Base-by-base conservation (phyloP, 768 basidiomycete genomes). In the Asterophora parasitica region DNA sequence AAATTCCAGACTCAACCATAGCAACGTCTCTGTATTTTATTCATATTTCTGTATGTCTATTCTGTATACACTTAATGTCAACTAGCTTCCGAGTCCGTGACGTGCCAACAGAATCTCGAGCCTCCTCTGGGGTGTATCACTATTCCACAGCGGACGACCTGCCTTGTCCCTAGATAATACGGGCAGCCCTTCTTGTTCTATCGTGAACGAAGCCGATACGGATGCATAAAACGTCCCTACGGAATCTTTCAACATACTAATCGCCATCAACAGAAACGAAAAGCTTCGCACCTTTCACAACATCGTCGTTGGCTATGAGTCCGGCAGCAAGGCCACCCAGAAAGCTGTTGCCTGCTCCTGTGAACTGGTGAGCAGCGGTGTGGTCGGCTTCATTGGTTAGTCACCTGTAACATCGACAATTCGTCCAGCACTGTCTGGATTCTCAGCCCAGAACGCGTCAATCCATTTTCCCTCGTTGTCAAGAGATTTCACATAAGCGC, bases 311-410 rank as follows among this genome's bases (percentile, higher is more conserved):
- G 42, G 81, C 56, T 15, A 67, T 53, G 42, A 92, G 61, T 0
- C 91, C 91, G 15, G 88, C 91, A 9, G 81, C 81, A 11, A 93
- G 72, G 5, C 91, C 91, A 11, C 91, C 91, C 17, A 94, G 72
- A 64, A 94, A 95, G 50, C 81, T 77, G 63, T 95, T 95, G 12
- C 92, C 92, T n/a, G 90, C 92, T 36, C 92, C 89, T 90, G 53
- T 17, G 48, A 27, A 15, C n/a, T 31, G 12, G 36, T 51, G 16
- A 46, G 34, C 39, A 26, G 13, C 19, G 27, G 19, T 19, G 13
- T 15, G 17, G 4, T 39, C 16, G 4, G 32, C 7, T 7, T n/a
- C 30, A 38, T 3, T 36, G 7, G 56, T 52, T 6, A 6, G 23
- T 23, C 23, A 82, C 88, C 92, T 53, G 91, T 94, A 19, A 92